Percentiles rank a stretch among this genome's conserved stretches.
phyloP scores from a whole-genome alignment of 495 filamentous ascomycete genomes.

The Terfezia boudieri region DNA sequence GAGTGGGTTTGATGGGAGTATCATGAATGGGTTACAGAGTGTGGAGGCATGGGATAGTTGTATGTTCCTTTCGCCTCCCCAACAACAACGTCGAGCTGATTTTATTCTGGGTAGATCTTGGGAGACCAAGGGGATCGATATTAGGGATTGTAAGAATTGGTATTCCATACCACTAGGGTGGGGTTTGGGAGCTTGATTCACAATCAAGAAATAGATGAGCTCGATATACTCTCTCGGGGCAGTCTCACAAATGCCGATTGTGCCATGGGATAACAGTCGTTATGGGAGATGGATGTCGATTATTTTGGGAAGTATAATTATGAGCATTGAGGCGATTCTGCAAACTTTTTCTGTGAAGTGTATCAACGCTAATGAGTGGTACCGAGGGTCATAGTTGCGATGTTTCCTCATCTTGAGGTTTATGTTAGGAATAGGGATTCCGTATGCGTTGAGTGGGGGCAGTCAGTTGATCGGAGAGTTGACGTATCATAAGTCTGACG shows the following conservation, averaged over 20 bases:
- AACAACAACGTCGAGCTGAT: neutral
- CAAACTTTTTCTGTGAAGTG: constrained; percentile 30
- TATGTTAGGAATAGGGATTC: constrained; percentile 41
- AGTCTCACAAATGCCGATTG: constrained; percentile 17
- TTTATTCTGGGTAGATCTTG: constrained; percentile 18
- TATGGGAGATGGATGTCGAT: constrained; percentile 36
- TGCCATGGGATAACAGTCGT: constrained; percentile 33
- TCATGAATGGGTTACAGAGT: constrained; percentile 47
- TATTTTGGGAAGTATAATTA: constrained; percentile 34
- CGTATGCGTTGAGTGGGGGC: constrained; percentile 41
- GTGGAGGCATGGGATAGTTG: constrained; percentile 34
- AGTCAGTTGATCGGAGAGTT: constrained; percentile 44
- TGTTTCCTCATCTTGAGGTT: constrained; percentile 46
- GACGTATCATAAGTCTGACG: constrained; percentile 31
- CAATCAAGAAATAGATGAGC: constrained; percentile 9
- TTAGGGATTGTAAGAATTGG: constrained; percentile 8
- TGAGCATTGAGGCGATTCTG: constrained; percentile 34
- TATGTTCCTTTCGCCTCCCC: constrained; percentile 13
- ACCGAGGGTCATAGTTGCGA: constrained; percentile 20
- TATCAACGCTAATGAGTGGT: too few relatives aligned
- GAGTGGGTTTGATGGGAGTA: constrained; percentile 47
- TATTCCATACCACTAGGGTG: too few relatives aligned
- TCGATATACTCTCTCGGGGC: constrained; percentile 12
- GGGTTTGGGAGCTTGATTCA: neutral
- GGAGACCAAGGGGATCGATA: constrained; percentile 14